phyloP scores from a whole-genome alignment of 176 grass and related monocot species.

The Avena eriantha region DNA sequence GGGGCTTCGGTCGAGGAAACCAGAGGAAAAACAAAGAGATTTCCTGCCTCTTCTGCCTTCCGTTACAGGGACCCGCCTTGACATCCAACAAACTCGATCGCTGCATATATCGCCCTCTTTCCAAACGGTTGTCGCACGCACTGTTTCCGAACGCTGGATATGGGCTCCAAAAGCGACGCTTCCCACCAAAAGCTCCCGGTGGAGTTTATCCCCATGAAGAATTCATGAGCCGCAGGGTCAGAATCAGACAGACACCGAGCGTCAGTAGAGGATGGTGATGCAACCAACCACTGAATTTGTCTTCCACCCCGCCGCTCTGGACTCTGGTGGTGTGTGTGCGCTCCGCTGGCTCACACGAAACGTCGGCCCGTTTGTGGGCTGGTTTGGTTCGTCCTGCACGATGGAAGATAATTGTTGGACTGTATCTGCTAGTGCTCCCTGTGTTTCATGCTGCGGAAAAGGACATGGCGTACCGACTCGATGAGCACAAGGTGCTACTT shows the following conservation, averaged over 20 bases:
- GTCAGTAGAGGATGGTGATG: conserved; percentile 33
- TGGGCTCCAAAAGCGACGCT: conserved; percentile 20
- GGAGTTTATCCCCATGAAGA: not conserved
- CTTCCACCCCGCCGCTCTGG: not conserved
- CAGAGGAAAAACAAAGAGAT: not conserved
- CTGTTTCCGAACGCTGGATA: conserved; percentile 8
- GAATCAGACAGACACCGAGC: not conserved
- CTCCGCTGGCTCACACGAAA: not conserved
- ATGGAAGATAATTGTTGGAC: conserved; percentile 31
- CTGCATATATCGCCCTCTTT: not conserved
- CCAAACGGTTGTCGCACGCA: conserved; percentile 10
- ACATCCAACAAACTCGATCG: conserved; percentile 38
- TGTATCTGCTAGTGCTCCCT: conserved; percentile 1
- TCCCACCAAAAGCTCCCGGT: conserved; percentile 22
- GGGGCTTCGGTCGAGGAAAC: not conserved
- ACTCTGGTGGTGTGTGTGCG: not conserved
- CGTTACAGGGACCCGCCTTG: not conserved
- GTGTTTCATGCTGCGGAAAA: not conserved
- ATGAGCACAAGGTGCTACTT: not conserved
- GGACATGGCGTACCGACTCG: not conserved
- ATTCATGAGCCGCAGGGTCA: no score
- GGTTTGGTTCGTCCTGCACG: not conserved
- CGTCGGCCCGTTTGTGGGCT: not conserved
- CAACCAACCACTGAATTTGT: conserved; percentile 6
- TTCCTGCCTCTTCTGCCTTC: not conserved